Percentiles rank a stretch among this genome's conserved stretches.
These are phyloP conservation scores for Dipteronia dyeriana DNA, from an alignment of 345 rosid genomes.

Conservation along the genomic window DNA sequence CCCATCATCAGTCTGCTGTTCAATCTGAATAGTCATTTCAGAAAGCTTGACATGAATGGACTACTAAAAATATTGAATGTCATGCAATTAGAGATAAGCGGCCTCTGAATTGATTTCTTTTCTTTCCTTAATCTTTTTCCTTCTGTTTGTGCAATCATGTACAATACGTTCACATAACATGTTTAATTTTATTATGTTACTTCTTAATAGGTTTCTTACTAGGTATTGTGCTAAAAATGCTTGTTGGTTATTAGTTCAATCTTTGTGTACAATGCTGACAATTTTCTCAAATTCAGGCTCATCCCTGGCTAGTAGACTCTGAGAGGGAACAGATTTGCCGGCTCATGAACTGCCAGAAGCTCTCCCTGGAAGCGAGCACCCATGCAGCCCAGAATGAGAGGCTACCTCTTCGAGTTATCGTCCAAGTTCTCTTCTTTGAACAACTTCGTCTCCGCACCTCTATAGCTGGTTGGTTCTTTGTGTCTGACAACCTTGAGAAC, in stretches of 20 bases:
- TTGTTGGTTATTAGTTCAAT: not conserved
- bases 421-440: constrained; percentile 90
- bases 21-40: too few relatives aligned
- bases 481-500: constrained; percentile 56
- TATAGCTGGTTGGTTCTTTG: constrained; percentile 64
- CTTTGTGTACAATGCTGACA: not conserved
- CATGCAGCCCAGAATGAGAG: constrained; percentile 96
- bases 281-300: constrained; percentile 55
- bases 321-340: constrained; percentile 78
- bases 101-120: not conserved
- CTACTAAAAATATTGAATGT: not conserved
- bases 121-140: not conserved
- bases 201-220: not conserved
- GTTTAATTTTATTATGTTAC: not conserved
- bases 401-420: constrained; percentile 79
- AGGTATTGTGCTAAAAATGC: too few relatives aligned
- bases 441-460: constrained; percentile 86
- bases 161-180: not conserved
- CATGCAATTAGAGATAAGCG: too few relatives aligned
- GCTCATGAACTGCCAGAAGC: constrained; percentile 88
- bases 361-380: constrained; percentile 84
- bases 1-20: not conserved
- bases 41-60: not conserved
- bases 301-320: constrained; percentile 81
- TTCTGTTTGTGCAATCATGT: not conserved